These are phyloP conservation scores for Coffea canephora DNA, from an alignment of 257 asterid species.

Conservation along the genomic window DNA sequence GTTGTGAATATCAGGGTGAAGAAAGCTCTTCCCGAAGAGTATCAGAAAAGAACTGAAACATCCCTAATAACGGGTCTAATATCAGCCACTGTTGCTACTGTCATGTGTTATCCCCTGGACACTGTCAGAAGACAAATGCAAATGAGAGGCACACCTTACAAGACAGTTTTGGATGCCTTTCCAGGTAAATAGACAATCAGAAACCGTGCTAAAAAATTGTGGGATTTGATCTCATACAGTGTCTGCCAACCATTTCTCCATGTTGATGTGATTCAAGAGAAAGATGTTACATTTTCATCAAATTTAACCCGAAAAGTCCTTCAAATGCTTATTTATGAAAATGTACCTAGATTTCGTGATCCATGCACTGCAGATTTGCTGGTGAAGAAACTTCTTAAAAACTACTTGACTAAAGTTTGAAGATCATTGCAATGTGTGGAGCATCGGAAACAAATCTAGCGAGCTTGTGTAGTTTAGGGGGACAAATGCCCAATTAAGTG, in stretches of 20 bases:
- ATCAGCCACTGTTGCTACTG: conserved; percentile 90
- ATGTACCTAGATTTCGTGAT: not conserved
- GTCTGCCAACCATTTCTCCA: not conserved
- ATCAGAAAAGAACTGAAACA: conserved; percentile 82
- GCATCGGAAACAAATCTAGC: too few species aligned
- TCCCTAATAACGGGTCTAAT: conserved; percentile 67
- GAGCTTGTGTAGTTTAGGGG: not conserved
- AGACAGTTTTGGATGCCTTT: conserved; percentile 71
- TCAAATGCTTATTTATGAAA: not conserved
- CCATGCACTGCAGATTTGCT: not conserved
- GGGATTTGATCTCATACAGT: not conserved
- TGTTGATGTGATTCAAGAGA: not conserved
- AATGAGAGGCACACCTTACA: conserved; percentile 86
- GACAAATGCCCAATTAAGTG: not conserved
- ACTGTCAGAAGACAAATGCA: conserved; percentile 97
- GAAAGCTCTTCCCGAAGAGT: conserved; percentile 81
- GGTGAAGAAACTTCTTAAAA: not conserved
- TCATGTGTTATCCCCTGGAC: conserved; percentile 92
- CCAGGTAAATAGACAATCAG: conserved; percentile 47
- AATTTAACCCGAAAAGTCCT: not conserved
- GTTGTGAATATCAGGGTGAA: conserved; percentile 62
- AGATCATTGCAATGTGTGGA: not conserved
- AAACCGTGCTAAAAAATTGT: not conserved
- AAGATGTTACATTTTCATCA: not conserved
- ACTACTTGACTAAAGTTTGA: not conserved